A percentile compares a stretch with the other conserved stretches of the same genome.
These are phyloP conservation scores for Amanita muscaria DNA, from an alignment of 768 basidiomycete species.

Conservation along the genomic window DNA sequence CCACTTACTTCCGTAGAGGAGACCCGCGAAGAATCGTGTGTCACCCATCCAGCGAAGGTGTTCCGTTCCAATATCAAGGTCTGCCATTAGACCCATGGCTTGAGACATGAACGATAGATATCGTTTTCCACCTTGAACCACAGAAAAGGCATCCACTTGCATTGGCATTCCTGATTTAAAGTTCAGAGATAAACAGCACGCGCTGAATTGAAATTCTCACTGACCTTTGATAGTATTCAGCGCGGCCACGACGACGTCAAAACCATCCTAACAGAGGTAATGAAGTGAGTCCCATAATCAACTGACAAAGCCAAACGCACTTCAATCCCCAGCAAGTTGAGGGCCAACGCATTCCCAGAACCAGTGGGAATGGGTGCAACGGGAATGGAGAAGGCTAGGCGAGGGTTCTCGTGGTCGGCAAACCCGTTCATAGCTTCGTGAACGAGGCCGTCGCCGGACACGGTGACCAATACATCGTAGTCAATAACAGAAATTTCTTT, in stretches of 20 bases:
- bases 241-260: slow-evolving; percentile 63
- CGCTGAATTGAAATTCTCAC: too few species aligned
- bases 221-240: slow-evolving; percentile 77
- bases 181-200: slow-evolving; percentile 1
- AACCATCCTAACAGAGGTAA: slow-evolving; percentile 41
- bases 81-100: slow-evolving; percentile 77
- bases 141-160: slow-evolving; percentile 67
- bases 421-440: slow-evolving; percentile 85
- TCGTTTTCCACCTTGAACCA: slow-evolving; percentile 58
- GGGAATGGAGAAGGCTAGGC: slow-evolving; percentile 56
- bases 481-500: slow-evolving; percentile 42
- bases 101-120: slow-evolving; percentile 79
- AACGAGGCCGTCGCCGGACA: slow-evolving; percentile 80
- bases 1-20: slow-evolving; percentile 59
- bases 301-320: slow-evolving; percentile 32
- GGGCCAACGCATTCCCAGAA: slow-evolving; percentile 67
- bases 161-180: slow-evolving; percentile 52
- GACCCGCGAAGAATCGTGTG: slow-evolving; percentile 66
- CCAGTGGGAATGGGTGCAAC: slow-evolving; percentile 76
- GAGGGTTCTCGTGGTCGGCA: slow-evolving; percentile 50
- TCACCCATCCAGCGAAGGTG: slow-evolving; percentile 84
- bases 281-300: not conserved
- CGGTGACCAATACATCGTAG: slow-evolving; percentile 63
- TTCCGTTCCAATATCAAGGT: slow-evolving; percentile 78
- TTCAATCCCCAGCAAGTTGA: slow-evolving; percentile 59